A percentile compares a stretch with the other conserved stretches of the same genome.
Evolutionary conservation across 768 basidiomycete species (phyloP).

Genomic region (Leccinum boreale): DNA sequence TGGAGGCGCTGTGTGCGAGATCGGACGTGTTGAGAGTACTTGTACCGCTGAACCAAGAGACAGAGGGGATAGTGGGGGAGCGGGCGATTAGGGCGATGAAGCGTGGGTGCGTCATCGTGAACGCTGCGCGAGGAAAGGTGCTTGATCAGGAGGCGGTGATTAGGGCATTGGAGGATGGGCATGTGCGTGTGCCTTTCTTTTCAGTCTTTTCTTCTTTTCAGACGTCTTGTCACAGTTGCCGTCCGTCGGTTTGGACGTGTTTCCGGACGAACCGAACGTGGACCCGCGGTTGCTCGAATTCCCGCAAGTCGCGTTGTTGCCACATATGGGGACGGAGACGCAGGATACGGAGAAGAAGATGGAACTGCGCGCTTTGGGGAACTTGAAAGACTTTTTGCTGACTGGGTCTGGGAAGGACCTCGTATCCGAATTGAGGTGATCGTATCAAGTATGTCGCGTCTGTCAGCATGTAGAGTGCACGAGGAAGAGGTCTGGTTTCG

Average conservation of each 20-base stretch:
- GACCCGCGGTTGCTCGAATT: constrained; percentile 76
- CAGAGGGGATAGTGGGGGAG: constrained; percentile 69
- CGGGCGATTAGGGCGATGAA: constrained; percentile 51
- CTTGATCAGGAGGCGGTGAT: constrained; percentile 87
- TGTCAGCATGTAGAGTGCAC: neutral
- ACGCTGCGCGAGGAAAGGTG: constrained; percentile 86
- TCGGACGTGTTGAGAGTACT: constrained; percentile 87
- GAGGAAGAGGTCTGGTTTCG: neutral
- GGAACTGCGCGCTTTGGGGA: constrained; percentile 78
- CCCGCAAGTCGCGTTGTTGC: constrained; percentile 80
- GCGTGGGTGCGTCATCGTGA: constrained; percentile 74
- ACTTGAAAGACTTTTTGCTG: constrained; percentile 58
- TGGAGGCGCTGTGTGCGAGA: constrained; percentile 59
- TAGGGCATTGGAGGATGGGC: constrained; percentile 79
- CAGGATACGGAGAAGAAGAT: constrained; percentile 76
- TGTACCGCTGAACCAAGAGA: constrained; percentile 66
- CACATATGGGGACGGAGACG: constrained; percentile 88
- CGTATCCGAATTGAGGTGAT: neutral
- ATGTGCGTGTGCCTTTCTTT: constrained; percentile 49
- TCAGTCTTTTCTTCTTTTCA: neutral
- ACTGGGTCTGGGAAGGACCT: neutral
- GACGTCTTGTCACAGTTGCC: neutral
- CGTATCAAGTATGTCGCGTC: neutral
- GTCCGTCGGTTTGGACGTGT: constrained; percentile 77
- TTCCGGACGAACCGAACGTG: constrained; percentile 77